Percentiles rank a stretch among this genome's conserved stretches.
Conservation (phyloP, 1,284 basidiomycete species). For the Marasmius fiardii region DNA sequence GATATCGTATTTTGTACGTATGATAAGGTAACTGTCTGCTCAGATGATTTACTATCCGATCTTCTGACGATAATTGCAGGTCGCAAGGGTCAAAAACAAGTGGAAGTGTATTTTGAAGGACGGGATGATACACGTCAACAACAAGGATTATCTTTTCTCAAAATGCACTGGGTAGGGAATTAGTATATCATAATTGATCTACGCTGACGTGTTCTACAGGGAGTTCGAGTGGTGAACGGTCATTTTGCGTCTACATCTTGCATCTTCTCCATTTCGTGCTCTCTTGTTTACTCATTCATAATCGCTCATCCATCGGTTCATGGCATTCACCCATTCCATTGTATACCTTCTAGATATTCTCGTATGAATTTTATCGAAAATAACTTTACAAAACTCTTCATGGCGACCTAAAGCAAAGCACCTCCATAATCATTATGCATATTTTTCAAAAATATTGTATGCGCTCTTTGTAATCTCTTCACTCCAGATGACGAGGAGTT, state of each 20-base stretch:
- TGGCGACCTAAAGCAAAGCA: too few relatives aligned
- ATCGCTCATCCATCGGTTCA: too few relatives aligned
- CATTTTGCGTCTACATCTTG: neutral
- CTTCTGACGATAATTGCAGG: conserved; percentile 43
- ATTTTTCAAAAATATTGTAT: too few relatives aligned
- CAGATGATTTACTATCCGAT: conserved; percentile 1
- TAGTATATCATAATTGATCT: neutral
- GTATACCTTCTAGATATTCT: too few relatives aligned
- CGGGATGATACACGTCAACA: conserved; percentile 96
- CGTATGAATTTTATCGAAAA: too few relatives aligned
- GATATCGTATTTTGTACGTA: conserved; percentile 99
- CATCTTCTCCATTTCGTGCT: neutral
- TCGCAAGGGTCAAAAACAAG: conserved; percentile 98
- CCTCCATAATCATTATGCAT: too few relatives aligned
- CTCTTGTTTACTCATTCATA: neutral
- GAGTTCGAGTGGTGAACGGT: neutral
- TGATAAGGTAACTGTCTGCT: conserved; percentile 74
- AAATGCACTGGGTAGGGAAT: conserved; percentile 83
- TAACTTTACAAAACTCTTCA: too few relatives aligned
- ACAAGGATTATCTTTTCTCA: conserved; percentile 95
- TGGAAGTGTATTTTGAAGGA: conserved; percentile 99
- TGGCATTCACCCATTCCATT: too few relatives aligned
- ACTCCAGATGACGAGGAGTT: too few relatives aligned
- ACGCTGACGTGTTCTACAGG: neutral
- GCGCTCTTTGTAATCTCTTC: too few relatives aligned